Evolutionary conservation across 495 filamentous ascomycete genomes (phyloP), one percentile per base, ranked within the genome.

Genomic region (Hapsidospora chrysogenum): DNA sequence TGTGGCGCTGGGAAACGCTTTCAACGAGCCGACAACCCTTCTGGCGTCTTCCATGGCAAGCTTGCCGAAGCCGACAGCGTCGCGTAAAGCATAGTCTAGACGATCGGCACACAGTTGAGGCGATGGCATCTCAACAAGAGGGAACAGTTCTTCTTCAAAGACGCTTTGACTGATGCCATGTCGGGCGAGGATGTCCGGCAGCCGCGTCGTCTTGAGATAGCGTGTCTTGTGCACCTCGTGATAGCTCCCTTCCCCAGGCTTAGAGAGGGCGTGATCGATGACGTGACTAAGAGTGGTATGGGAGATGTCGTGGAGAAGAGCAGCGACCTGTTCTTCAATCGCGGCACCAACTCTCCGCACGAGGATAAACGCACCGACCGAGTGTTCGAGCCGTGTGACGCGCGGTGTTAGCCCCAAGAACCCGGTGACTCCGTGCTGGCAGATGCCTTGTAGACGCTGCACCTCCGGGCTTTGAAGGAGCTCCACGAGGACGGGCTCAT

Each of bases 231-330:
- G 54, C 2, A 56, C 51, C 38, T 63, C 59, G 40, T 63, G 59
- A 29, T 48, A 63, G 31, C 59, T 63, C 23, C 41, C 54, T 33
- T 57, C 53, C 4, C 53, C 54, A 7, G 59, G 55, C 17, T 58
- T 41, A 17, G 54, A 56, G 1, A 63, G 43, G 4, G 56, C 59
- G 31, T 45, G 42, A 28, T 63, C 59, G 4, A 59, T 47, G 19
- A 60, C 59, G 38, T 63, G 59, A 29, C 59, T 63, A 40, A 63
- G 49, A 27, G 42, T 47, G 21, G 59, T 63, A 37, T 63, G 59
- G 37, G 46, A 52, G 39, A 63, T 52, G 37, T 63, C 59, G 29
- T 63, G 59, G 2, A 63, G 51, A 22, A 63, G 49, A 22, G 52
- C 59, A n/a, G 57, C 51, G 10, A 57, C 45, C 41, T 63, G 59